A percentile compares a stretch with the other conserved stretches of the same genome.
Evolutionary conservation across 495 filamentous ascomycete genomes (phyloP).

Genomic region (Terfezia claveryi): DNA sequence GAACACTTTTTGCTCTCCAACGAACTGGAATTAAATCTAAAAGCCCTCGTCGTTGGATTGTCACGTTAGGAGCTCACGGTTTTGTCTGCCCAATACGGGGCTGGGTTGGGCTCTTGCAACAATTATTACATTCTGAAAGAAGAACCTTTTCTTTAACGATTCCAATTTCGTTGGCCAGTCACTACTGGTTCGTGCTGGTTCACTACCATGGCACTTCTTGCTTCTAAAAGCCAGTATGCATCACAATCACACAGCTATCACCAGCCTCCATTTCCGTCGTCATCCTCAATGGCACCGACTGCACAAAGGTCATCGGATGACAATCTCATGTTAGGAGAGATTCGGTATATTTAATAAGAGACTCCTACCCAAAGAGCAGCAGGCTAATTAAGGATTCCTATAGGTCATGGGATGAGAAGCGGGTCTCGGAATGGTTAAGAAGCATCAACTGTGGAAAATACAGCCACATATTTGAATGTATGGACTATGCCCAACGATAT

Average conservation of each 20-base stretch:
- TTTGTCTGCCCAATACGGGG: too few species aligned
- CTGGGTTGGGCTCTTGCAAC: too few species aligned
- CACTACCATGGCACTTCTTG: slow-evolving; percentile 55
- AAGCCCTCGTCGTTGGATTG: too few species aligned
- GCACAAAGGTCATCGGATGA: slow-evolving; percentile 87
- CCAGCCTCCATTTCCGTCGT: slow-evolving; percentile 31
- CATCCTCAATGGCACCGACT: slow-evolving; percentile 57
- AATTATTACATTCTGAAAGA: too few species aligned
- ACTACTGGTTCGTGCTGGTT: not conserved
- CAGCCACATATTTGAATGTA: slow-evolving; percentile 67
- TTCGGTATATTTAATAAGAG: slow-evolving; percentile 31
- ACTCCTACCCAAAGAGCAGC: slow-evolving; percentile 8
- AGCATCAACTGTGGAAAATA: slow-evolving; percentile 86
- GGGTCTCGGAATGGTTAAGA: slow-evolving; percentile 71
- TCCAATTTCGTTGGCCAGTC: not conserved
- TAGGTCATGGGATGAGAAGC: slow-evolving; percentile 74
- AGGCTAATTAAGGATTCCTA: not conserved
- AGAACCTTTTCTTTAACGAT: too few species aligned
- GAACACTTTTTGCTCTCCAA: too few species aligned
- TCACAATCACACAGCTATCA: slow-evolving; percentile 29
- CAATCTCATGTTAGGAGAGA: slow-evolving; percentile 34
- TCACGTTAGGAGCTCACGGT: too few species aligned
- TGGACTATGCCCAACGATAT: not conserved
- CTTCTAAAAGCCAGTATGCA: slow-evolving; percentile 58
- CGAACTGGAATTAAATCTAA: too few species aligned